Evolutionary conservation across 306 rosid genomes (phyloP), one percentile per base, ranked within the genome.

Genomic region (Vicia faba): DNA sequence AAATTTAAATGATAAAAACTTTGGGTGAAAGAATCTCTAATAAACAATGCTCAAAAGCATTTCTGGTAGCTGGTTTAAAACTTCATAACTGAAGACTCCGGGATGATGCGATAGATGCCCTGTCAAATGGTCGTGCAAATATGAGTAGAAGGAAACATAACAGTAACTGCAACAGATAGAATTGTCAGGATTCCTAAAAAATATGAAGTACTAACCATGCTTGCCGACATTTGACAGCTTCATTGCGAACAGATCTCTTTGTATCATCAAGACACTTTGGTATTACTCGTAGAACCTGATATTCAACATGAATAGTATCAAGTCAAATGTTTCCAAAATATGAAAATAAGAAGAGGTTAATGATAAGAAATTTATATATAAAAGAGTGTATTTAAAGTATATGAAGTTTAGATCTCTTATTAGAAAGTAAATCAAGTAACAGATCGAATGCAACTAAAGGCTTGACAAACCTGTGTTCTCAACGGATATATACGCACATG

Each of bases 201-300:
- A 36, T 16, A 11, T 33, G 11, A 66, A 11, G 62, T 62, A 79
- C 86, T 64, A 45, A 93, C 98, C 98, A 93, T 64, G 98, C 91
- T 76, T 80, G 95, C 44, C 83, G 85, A 68, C 97, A 90, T 79
- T 83, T 84, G 49, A 86, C 88, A 75, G 96, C 97, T 85, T 93
- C 98, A 64, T 33, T 79, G 36, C 98, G 97, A 82, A 93, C 95
- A 57, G 68, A 70, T 64, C 98, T 89, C 80, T 74, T 93, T 39
- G 74, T 80, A 76, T 93, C 98, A 79, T 88, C 85, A 26, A 86
- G 85, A 62, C 84, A 89, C 74, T 81, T 88, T 0, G 81, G 78
- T 73, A 85, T 61, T 59, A 84, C 87, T 15, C 18, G 68, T 0
- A 86, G 63, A 39, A 93, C 98, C 98, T 89, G 63, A 77, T 57